phyloP scores from a whole-genome alignment of 2,329 filamentous ascomycete species.

The Botryotinia globosa region DNA sequence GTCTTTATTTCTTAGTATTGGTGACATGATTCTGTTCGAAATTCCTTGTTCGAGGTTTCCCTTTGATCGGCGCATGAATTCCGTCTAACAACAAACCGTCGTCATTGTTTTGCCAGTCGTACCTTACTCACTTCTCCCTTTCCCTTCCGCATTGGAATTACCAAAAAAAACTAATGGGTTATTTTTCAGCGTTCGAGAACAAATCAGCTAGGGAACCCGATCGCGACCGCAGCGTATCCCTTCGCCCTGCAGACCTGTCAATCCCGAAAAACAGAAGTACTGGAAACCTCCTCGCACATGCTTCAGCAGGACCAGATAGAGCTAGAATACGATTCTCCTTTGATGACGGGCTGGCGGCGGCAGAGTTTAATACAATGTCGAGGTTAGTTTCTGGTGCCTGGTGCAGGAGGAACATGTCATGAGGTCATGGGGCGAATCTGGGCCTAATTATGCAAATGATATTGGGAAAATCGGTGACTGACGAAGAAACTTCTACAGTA shows the following conservation, averaged over 20 bases:
- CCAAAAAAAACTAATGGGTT: conserved; percentile 23
- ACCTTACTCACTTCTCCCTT: conserved; percentile 4
- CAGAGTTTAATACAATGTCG: conserved; percentile 68
- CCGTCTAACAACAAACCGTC: neutral
- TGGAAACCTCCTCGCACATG: conserved; percentile 52
- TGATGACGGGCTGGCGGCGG: conserved; percentile 58
- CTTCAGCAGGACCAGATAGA: conserved; percentile 49
- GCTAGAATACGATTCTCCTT: conserved; percentile 66
- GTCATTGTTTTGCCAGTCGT: neutral
- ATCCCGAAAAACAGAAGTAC: conserved; percentile 65
- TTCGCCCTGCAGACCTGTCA: conserved; percentile 29
- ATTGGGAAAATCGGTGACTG: conserved; percentile 23
- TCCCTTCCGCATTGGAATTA: neutral
- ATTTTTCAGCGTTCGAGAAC: conserved; percentile 31
- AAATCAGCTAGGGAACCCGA: conserved; percentile 24
- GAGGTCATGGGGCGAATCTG: conserved; percentile 2
- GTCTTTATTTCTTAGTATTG: conserved; percentile 6
- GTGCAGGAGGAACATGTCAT: neutral
- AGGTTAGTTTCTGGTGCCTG: conserved; percentile 55
- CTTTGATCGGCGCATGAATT: conserved; percentile 23
- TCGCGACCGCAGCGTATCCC: conserved; percentile 26
- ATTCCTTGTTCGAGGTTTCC: conserved; percentile 6
- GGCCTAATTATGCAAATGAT: neutral
- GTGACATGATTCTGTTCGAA: neutral
- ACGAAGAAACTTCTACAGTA: conserved; percentile 28